Conservation (phyloP, 257 asterid species). For the Echites panduratus region DNA sequence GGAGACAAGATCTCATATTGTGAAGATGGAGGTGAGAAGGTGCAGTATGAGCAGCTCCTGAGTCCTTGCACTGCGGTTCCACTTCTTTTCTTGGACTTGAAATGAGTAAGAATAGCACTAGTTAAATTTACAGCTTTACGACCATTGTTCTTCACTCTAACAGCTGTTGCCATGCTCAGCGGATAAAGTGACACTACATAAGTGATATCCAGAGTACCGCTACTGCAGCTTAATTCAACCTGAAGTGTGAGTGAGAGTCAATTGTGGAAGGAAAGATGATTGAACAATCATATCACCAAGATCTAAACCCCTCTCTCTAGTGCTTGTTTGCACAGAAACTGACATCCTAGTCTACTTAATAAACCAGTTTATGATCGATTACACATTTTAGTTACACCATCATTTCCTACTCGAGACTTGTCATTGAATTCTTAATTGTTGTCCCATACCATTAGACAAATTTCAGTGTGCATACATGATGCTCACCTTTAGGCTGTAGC, state of each 20-base stretch:
- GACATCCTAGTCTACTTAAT: neutral
- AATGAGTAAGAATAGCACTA: constrained; percentile 59
- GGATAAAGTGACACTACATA: constrained; percentile 70
- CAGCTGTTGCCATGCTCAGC: constrained; percentile 65
- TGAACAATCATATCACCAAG: no score
- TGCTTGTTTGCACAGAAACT: neutral
- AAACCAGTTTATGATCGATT: neutral
- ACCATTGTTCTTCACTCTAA: constrained; percentile 65
- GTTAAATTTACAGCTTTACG: constrained; percentile 40
- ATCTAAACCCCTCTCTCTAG: no score
- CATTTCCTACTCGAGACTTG: neutral
- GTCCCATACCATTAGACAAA: neutral
- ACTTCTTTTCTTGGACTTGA: constrained; percentile 37
- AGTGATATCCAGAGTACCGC: constrained; percentile 46
- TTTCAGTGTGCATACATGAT: neutral
- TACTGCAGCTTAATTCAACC: constrained; percentile 66
- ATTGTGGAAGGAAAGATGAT: neutral
- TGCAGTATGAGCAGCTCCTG: constrained; percentile 52
- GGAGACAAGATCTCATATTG: constrained; percentile 63
- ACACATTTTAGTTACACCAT: neutral
- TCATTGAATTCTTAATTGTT: neutral
- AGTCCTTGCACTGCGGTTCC: constrained; percentile 67
- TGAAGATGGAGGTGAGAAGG: constrained; percentile 60
- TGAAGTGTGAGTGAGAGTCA: constrained; percentile 6
- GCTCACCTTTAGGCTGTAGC: neutral